phyloP scores from a whole-genome alignment of 257 asterid genomes.

The Fraxinus cuspidata region DNA sequence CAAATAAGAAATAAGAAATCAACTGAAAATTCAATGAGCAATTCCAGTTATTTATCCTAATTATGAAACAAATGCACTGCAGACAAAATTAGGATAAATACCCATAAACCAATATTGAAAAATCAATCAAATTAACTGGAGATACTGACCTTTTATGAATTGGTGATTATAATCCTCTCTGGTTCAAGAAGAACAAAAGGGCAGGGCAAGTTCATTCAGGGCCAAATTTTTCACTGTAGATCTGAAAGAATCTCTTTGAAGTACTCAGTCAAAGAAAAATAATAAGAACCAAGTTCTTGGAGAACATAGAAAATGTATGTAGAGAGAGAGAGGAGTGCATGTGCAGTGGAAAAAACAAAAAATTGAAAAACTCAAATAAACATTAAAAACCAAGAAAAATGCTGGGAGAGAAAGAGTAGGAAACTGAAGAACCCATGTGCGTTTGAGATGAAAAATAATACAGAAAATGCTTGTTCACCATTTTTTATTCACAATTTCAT shows the following conservation, averaged over 20 bases:
- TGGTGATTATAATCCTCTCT: constrained; percentile 13
- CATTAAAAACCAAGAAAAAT: constrained; percentile 5
- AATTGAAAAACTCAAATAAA: neutral
- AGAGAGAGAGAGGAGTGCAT: constrained; percentile 3
- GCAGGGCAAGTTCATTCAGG: constrained; percentile 19
- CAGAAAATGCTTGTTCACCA: neutral
- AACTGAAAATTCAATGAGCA: constrained; percentile 14
- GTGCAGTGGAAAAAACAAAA: constrained; percentile 4
- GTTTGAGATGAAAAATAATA: neutral
- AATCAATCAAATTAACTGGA: constrained; percentile 18
- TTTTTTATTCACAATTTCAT: neutral
- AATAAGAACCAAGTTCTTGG: constrained; percentile 22
- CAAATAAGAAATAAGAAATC: neutral
- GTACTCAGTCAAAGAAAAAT: constrained; percentile 40
- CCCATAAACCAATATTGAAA: constrained; percentile 12
- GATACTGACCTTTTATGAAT: constrained; percentile 33
- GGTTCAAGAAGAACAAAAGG: constrained; percentile 29
- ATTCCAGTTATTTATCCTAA: neutral
- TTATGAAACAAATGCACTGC: neutral
- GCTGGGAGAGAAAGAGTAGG: neutral
- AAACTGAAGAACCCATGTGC: constrained; percentile 8
- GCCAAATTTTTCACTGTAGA: constrained; percentile 38
- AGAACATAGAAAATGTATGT: neutral
- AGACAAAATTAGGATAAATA: constrained; percentile 1
- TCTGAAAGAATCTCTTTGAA: constrained; percentile 44